Conservation (phyloP, 306 rosid genomes). For the Lotus japonicus region DNA sequence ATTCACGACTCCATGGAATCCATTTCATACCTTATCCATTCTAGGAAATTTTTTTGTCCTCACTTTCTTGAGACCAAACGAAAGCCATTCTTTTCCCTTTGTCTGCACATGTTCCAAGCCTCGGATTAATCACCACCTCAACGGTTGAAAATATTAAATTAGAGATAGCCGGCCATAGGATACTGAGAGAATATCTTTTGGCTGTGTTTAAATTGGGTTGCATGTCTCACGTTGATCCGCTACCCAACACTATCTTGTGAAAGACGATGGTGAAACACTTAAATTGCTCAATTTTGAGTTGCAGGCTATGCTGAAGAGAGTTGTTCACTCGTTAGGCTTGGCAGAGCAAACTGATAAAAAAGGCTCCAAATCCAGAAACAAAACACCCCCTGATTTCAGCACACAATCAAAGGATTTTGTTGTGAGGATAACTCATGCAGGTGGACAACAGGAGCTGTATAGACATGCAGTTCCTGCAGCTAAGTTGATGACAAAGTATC, state of each 20-base stretch:
- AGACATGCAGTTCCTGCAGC: slow-evolving; percentile 44
- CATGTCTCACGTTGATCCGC: slow-evolving; percentile 12
- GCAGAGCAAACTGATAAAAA: slow-evolving; percentile 10
- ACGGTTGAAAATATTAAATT: slow-evolving; percentile 17
- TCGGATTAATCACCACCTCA: slow-evolving; percentile 33
- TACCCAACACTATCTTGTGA: slow-evolving; percentile 18
- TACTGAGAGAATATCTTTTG: slow-evolving; percentile 7
- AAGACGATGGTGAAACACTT: slow-evolving; percentile 33
- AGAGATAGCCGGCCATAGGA: slow-evolving; percentile 38
- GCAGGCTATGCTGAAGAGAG: slow-evolving; percentile 53
- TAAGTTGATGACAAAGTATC: slow-evolving; percentile 50
- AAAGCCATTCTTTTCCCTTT: slow-evolving; percentile 21
- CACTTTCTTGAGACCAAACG: slow-evolving; percentile 10
- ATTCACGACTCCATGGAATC: too few species aligned
- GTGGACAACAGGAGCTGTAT: slow-evolving; percentile 53
- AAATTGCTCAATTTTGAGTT: slow-evolving; percentile 5
- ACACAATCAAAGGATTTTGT: slow-evolving; percentile 25
- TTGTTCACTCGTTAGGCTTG: slow-evolving; percentile 34
- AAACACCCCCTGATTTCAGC: slow-evolving; percentile 19
- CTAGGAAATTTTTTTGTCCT: slow-evolving; percentile 27
- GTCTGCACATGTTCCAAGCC: slow-evolving; percentile 22
- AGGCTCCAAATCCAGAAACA: slow-evolving; percentile 12
- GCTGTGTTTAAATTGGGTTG: slow-evolving; percentile 6
- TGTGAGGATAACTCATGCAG: slow-evolving; percentile 61
- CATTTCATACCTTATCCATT: slow-evolving; percentile 22